A percentile compares a stretch with the other conserved stretches of the same genome.
Evolutionary conservation across 2,329 filamentous ascomycete species (phyloP).

Genomic region (Aspergillus jensenii): DNA sequence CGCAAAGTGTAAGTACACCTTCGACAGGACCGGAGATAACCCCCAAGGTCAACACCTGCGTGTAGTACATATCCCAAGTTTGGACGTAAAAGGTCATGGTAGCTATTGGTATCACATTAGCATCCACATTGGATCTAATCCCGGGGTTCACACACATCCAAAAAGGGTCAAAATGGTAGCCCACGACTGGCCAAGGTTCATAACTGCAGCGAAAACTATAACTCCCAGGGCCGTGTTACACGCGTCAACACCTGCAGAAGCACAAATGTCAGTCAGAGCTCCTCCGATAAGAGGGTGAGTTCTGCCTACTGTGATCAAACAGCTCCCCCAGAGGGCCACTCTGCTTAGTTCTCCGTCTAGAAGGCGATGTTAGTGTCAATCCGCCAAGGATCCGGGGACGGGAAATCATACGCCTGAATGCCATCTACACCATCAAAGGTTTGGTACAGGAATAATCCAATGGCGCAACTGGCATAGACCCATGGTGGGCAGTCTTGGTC

Average conservation of each 20-base stretch:
- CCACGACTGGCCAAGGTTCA: conserved; percentile 94
- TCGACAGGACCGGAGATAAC: conserved; percentile 93
- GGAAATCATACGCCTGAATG: conserved; percentile 71
- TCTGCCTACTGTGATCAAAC: conserved; percentile 77
- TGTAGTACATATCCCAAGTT: conserved; percentile 99
- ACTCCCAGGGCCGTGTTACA: conserved; percentile 94
- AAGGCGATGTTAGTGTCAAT: conserved; percentile 5
- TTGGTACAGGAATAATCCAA: conserved; percentile 92
- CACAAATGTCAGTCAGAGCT: neutral
- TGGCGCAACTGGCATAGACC: conserved; percentile 92
- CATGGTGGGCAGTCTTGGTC: conserved; percentile 91
- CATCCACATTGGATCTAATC: neutral
- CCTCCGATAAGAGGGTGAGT: neutral
- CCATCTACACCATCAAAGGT: conserved; percentile 98
- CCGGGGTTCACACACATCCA: conserved; percentile 60
- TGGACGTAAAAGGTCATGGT: conserved; percentile 97
- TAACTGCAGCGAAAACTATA: conserved; percentile 83
- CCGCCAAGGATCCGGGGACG: neutral
- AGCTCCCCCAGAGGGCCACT: conserved; percentile 93
- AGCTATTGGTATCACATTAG: conserved; percentile 48
- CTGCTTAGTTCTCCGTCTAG: conserved; percentile 79
- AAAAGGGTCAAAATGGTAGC: conserved; percentile 81
- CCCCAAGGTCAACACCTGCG: conserved; percentile 88
- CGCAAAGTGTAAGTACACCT: conserved; percentile 79
- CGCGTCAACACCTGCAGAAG: conserved; percentile 70